These are phyloP conservation scores for Herpetomonas tarakana DNA, from an alignment of 208 protist genomes.

Conservation along the genomic window DNA sequence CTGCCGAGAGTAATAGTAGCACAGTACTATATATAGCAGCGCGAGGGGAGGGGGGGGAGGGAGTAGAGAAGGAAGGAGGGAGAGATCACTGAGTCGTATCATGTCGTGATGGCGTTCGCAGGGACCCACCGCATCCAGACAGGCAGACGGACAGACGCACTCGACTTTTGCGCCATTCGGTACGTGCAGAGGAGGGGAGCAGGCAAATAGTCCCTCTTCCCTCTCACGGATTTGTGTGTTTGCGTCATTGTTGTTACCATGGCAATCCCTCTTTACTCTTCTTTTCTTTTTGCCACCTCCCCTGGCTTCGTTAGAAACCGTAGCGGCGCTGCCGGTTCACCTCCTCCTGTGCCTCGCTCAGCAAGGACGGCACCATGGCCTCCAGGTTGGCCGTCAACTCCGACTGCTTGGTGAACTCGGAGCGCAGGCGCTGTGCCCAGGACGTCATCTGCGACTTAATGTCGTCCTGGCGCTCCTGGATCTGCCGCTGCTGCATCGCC, in stretches of 20 bases:
- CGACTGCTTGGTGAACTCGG: constrained; percentile 53
- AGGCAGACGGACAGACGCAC: no score
- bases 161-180: no score
- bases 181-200: no score
- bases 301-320: background rate
- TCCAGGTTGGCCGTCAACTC: constrained; percentile 64
- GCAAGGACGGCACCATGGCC: constrained; percentile 58
- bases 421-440: constrained; percentile 49
- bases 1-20: no score
- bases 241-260: background rate
- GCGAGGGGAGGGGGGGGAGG: no score
- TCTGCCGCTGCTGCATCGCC: constrained; percentile 38
- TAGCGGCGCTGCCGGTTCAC: constrained; percentile 38
- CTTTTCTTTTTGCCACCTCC: background rate
- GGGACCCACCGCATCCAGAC: no score
- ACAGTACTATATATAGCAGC: no score
- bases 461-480: constrained; percentile 31
- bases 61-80: no score
- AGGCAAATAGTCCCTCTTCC: no score
- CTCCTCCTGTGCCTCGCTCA: constrained; percentile 77
- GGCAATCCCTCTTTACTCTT: constrained; percentile 1
- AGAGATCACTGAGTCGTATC: no score
- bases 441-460: constrained; percentile 33
- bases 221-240: no score
- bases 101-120: no score